Evolutionary conservation across 2,329 filamentous ascomycete genomes (phyloP).

Genomic region (Coniella lustricola): DNA sequence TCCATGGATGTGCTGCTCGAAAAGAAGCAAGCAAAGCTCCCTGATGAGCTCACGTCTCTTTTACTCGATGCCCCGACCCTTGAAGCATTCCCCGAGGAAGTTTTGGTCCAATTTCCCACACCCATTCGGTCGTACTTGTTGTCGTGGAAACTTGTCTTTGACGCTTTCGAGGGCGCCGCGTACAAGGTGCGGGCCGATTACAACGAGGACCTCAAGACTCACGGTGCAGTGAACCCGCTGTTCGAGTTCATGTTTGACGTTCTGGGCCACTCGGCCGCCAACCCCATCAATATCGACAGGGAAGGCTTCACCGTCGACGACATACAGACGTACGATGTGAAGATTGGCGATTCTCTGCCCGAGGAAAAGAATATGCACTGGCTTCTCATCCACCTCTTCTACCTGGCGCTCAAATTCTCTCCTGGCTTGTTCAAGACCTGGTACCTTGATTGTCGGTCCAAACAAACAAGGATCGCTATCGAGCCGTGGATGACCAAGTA

Average conservation of each 20-base stretch:
- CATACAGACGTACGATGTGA: constrained; percentile 48
- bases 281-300: constrained; percentile 67
- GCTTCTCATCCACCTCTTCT: constrained; percentile 81
- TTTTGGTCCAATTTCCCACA: constrained; percentile 62
- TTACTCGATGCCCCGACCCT: constrained; percentile 71
- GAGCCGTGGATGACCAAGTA: constrained; percentile 80
- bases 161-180: constrained; percentile 71
- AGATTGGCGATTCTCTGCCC: constrained; percentile 47
- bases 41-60: constrained; percentile 78
- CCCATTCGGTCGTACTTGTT: constrained; percentile 73
- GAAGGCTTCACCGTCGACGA: constrained; percentile 52
- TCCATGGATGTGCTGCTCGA: constrained; percentile 71
- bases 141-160: constrained; percentile 85
- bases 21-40: constrained; percentile 65
- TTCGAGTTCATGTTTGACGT: constrained; percentile 79
- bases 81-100: constrained; percentile 57
- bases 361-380: constrained; percentile 72
- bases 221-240: constrained; percentile 60
- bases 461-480: constrained; percentile 72
- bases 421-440: constrained; percentile 76
- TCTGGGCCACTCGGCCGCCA: constrained; percentile 69
- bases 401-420: constrained; percentile 67
- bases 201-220: constrained; percentile 67
- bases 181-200: constrained; percentile 80
- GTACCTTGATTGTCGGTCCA: constrained; percentile 75